Conservation (phyloP, 2,329 filamentous ascomycete species). For the Zelopaecilomyces penicillatus region DNA sequence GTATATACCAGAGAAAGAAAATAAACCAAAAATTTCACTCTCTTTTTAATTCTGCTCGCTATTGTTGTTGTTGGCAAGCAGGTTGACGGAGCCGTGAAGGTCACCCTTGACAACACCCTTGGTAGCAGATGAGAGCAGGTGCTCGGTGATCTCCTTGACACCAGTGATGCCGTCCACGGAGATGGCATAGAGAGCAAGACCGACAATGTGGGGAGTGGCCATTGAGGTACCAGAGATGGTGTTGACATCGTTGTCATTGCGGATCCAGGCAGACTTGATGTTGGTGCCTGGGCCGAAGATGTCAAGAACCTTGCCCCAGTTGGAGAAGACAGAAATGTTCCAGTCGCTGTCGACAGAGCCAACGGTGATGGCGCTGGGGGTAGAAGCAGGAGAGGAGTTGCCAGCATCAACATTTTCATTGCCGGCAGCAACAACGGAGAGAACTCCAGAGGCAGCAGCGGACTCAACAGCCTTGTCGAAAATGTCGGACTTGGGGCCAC, state of each 20-base stretch:
- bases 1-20: background rate
- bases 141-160: slow-evolving; percentile 28
- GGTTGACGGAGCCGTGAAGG: slow-evolving; percentile 35
- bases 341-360: slow-evolving; percentile 29
- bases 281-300: slow-evolving; percentile 42
- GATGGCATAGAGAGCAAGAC: slow-evolving; percentile 42
- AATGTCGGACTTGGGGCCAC: slow-evolving; percentile 34
- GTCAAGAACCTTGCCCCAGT: slow-evolving; percentile 41
- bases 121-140: slow-evolving; percentile 33
- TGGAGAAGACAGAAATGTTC: slow-evolving; percentile 37
- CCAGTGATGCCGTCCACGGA: slow-evolving; percentile 31
- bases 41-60: slow-evolving; percentile 10
- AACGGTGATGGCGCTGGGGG: slow-evolving; percentile 23
- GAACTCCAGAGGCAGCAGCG: slow-evolving; percentile 37
- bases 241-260: slow-evolving; percentile 32
- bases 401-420: slow-evolving; percentile 31
- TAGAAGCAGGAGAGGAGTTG: slow-evolving; percentile 23
- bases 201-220: slow-evolving; percentile 53
- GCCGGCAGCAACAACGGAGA: slow-evolving; percentile 47
- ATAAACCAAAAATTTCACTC: background rate
- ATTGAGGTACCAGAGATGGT: slow-evolving; percentile 55
- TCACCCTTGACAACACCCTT: slow-evolving; percentile 31
- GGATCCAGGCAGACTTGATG: slow-evolving; percentile 41
- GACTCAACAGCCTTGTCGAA: slow-evolving; percentile 42
- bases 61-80: slow-evolving; percentile 41